These are phyloP conservation scores for Malus asiatica DNA, from an alignment of 306 rosid genomes.

Conservation along the genomic window DNA sequence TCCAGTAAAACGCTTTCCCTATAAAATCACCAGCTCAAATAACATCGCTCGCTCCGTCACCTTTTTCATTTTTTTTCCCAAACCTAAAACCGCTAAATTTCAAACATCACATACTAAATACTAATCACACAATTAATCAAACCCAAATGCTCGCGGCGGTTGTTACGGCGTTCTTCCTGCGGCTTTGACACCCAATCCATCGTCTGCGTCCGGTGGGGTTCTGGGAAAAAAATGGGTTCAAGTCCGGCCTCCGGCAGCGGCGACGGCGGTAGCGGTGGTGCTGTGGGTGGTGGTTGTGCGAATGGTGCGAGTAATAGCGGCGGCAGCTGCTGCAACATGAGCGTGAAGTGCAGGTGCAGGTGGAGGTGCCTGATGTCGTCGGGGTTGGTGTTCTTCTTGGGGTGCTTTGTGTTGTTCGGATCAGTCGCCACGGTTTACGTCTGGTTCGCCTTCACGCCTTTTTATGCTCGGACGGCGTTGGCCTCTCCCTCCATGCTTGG, in stretches of 20 bases:
- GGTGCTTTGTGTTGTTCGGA: constrained; percentile 70
- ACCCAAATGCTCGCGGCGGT: background rate
- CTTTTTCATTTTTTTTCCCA: background rate
- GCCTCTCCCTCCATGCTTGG: constrained; percentile 31
- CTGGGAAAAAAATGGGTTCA: constrained; percentile 44
- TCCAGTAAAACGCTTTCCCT: background rate
- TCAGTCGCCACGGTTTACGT: constrained; percentile 69
- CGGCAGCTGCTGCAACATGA: constrained; percentile 45
- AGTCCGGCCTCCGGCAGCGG: constrained; percentile 23
- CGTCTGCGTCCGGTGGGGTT: background rate
- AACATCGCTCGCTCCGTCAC: background rate
- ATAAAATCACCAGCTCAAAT: background rate
- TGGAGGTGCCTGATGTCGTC: constrained; percentile 55
- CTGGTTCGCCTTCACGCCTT: constrained; percentile 74
- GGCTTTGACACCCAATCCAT: background rate
- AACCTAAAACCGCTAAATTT: background rate
- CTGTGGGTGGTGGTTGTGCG: background rate
- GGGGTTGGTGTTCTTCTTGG: constrained; percentile 68
- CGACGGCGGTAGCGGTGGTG: constrained; percentile 9
- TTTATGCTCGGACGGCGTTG: constrained; percentile 28
- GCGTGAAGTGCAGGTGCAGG: constrained; percentile 51
- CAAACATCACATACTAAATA: background rate
- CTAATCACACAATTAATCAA: background rate
- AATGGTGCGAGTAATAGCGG: background rate
- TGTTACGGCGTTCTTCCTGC: background rate